Evolutionary conservation across 2,329 filamentous ascomycete species (phyloP), one percentile per base, ranked within the genome.

Genomic region (Apiospora marii): DNA sequence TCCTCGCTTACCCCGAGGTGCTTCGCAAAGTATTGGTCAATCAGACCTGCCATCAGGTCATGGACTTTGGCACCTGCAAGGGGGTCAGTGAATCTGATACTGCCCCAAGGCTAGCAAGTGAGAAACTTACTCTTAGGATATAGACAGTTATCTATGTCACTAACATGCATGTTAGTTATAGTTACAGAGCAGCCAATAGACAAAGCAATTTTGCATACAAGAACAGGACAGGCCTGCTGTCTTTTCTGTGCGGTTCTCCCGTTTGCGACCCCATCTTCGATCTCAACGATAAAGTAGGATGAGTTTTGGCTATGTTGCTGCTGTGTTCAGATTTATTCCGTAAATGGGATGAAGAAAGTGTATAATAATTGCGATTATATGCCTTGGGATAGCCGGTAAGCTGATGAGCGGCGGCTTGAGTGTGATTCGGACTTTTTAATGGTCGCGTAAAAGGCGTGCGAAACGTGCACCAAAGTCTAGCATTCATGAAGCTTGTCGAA

Each of bases 111-210:
- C 67, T 72, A 74, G 68, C 74, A 44, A 24, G 27, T 71, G 27
- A 19, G 16, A 41, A 30, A 81, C 89, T 83, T 80, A 95, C 94
- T 95, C 83, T 92, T 95, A 0, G 95, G 91, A 80, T 98, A 98
- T 72, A 98, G 90, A 84, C 97, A 99, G 81, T 99, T 99, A 87
- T 99, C 96, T 80, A 99, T 98, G 81, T 99, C 96, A 80, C 98
- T 98, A 41, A 41, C 34, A n/a, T 64, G 3, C 19, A 41, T 64
- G 58, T 64, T 41, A 64, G 58, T n/a, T 4, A 22, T 89, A 27
- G 41, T 13, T 71, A 19, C 46, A 19, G 67, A 12, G 19, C 67
- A 3, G 22, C 44, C 19, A 61, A 22, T 34, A 46, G 76, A 83
- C 81, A 41, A 41, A 41, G 34, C 13, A n/a, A n/a, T 12, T 14